Evolutionary conservation across 805 yeast species (phyloP).

Genomic region (Wickerhamomyces ciferrii): DNA sequence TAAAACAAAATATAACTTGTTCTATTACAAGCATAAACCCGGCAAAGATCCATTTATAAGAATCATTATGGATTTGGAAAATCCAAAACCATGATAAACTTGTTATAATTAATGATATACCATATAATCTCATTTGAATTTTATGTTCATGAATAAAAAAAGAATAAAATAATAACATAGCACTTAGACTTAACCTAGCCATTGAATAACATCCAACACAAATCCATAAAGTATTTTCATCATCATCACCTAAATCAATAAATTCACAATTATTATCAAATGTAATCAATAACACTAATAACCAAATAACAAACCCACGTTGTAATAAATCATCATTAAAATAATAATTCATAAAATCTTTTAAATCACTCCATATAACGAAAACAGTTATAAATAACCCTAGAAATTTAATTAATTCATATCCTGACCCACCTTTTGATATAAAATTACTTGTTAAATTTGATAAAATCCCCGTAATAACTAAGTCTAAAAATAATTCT

Average conservation of each 20-base stretch:
- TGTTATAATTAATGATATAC: constrained; percentile 26
- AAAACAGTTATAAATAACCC: constrained; percentile 54
- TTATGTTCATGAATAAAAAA: constrained; percentile 43
- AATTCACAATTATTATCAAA: constrained; percentile 43
- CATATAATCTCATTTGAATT: constrained; percentile 41
- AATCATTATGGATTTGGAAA: constrained; percentile 36
- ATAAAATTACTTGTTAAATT: constrained; percentile 51
- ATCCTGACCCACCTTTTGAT: constrained; percentile 39
- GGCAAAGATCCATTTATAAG: constrained; percentile 42
- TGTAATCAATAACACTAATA: constrained; percentile 40
- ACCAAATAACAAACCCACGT: constrained; percentile 46
- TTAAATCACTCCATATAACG: constrained; percentile 60
- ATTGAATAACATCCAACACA: constrained; percentile 35
- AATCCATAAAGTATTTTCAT: constrained; percentile 30
- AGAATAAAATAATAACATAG: constrained; percentile 30
- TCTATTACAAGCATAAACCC: constrained; percentile 37
- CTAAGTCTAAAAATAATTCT: constrained; percentile 57
- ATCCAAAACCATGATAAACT: constrained; percentile 45
- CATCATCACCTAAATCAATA: constrained; percentile 21
- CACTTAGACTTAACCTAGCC: constrained; percentile 30
- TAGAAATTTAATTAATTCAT: constrained; percentile 35
- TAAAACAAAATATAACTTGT: constrained; percentile 26
- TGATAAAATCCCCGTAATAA: constrained; percentile 61
- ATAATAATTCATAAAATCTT: constrained; percentile 59
- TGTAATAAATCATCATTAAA: constrained; percentile 57